These are phyloP conservation scores for Rachicladosporium sp. DNA, from an alignment of 2,329 filamentous ascomycete species.

Conservation along the genomic window DNA sequence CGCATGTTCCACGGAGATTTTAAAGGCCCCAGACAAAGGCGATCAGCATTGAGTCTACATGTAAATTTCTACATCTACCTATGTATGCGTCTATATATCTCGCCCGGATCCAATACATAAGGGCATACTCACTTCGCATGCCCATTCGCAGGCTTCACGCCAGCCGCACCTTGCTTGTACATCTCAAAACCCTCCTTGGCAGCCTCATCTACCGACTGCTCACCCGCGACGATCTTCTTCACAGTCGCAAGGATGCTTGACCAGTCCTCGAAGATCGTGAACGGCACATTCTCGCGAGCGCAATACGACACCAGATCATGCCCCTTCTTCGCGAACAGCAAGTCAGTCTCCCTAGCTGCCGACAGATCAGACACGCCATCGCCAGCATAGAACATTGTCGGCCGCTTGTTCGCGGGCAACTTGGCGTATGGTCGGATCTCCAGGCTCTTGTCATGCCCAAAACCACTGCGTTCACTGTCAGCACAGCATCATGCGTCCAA, in stretches of 20 bases:
- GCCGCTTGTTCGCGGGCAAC: slow-evolving; percentile 55
- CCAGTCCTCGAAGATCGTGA: slow-evolving; percentile 80
- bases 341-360: slow-evolving; percentile 81
- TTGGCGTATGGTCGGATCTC: slow-evolving; percentile 79
- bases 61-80: too few species aligned
- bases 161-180: slow-evolving; percentile 35
- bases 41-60: too few species aligned
- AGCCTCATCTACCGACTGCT: slow-evolving; percentile 57
- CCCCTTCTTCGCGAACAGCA: slow-evolving; percentile 87
- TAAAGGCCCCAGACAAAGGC: too few species aligned
- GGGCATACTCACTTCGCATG: slow-evolving; percentile 1
- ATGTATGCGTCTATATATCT: too few species aligned
- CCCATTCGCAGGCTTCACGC: slow-evolving; percentile 12
- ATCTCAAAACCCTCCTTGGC: slow-evolving; percentile 41
- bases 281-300: slow-evolving; percentile 70
- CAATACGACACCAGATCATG: slow-evolving; percentile 83
- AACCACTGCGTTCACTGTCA: slow-evolving; percentile 41
- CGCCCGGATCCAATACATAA: too few species aligned
- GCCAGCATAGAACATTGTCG: slow-evolving; percentile 85
- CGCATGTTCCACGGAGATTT: too few species aligned
- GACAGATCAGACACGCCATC: slow-evolving; percentile 89
- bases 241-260: slow-evolving; percentile 63
- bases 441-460: slow-evolving; percentile 94
- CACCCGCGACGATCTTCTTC: slow-evolving; percentile 64
- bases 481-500: neutral